Evolutionary conservation across 1,284 basidiomycete genomes (phyloP).

Genomic region (Marasmius fiardii): DNA sequence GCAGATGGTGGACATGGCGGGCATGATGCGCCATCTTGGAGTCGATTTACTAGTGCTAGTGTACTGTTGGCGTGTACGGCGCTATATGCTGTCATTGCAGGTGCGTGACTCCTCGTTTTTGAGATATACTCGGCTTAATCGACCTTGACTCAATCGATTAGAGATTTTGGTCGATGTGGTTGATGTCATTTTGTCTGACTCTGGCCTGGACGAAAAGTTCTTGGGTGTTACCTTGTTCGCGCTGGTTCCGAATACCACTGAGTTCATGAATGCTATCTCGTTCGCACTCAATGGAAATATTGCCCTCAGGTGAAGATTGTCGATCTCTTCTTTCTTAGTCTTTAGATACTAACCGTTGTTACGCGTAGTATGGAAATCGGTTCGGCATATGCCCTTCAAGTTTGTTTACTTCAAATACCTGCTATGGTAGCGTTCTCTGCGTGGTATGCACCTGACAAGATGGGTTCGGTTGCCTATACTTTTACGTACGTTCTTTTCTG

Average conservation of each 20-base stretch:
- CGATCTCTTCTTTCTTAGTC: background rate
- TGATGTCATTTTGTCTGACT: slow-evolving; percentile 91
- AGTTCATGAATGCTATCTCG: slow-evolving; percentile 99
- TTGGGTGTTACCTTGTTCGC: slow-evolving; percentile 96
- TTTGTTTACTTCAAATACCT: slow-evolving; percentile 96
- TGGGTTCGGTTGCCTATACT: slow-evolving; percentile 81
- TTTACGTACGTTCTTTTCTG: slow-evolving; percentile 75
- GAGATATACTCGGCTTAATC: slow-evolving; percentile 8
- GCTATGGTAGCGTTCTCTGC: slow-evolving; percentile 99
- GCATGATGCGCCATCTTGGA: slow-evolving; percentile 97
- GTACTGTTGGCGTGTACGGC: slow-evolving; percentile 89
- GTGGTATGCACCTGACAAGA: slow-evolving; percentile 81
- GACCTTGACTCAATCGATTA: slow-evolving; percentile 24
- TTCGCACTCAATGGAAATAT: slow-evolving; percentile 98
- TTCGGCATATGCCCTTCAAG: slow-evolving; percentile 97
- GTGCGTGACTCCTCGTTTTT: slow-evolving; percentile 41
- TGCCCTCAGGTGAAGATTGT: slow-evolving; percentile 73
- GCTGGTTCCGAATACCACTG: slow-evolving; percentile 97
- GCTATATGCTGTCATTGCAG: slow-evolving; percentile 94
- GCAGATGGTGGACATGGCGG: slow-evolving; percentile 61
- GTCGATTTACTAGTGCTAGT: slow-evolving; percentile 79
- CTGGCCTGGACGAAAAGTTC: slow-evolving; percentile 97
- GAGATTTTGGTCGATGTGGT: slow-evolving; percentile 96
- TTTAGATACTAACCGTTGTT: background rate
- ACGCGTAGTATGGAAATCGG: slow-evolving; percentile 93